A percentile compares a stretch with the other conserved stretches of the same genome.
Conservation (phyloP, 176 grass and related monocot genomes). For the Carex myosuroides region DNA sequence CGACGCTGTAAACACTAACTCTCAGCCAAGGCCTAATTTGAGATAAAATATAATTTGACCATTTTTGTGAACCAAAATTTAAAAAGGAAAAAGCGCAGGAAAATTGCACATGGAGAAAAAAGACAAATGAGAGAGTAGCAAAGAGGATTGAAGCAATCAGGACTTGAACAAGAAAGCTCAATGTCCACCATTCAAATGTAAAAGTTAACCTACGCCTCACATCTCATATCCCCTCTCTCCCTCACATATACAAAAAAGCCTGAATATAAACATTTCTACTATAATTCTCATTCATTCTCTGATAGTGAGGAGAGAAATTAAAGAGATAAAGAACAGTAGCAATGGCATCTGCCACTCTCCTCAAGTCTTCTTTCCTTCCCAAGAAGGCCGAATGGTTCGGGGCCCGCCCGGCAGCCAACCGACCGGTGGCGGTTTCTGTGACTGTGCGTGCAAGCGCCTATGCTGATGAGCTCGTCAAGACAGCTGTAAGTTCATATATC, state of each 20-base stretch:
- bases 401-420: constrained; percentile 25
- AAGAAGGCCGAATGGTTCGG: constrained; percentile 76
- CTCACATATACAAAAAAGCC: constrained; percentile 26
- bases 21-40: constrained; percentile 23
- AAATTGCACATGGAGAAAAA: constrained; percentile 20
- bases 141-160: constrained; percentile 50
- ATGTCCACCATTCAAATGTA: constrained; percentile 63
- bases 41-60: constrained; percentile 29
- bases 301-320: constrained; percentile 27
- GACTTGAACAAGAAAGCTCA: constrained; percentile 24
- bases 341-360: constrained; percentile 93
- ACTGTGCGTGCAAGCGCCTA: constrained; percentile 67
- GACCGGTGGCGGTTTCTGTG: constrained; percentile 52
- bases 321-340: constrained; percentile 29
- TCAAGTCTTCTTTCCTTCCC: constrained; percentile 98
- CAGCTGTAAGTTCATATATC: constrained; percentile 50
- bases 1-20: background rate
- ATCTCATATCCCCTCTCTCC: constrained; percentile 67
- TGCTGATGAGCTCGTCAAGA: constrained; percentile 80
- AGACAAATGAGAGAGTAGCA: constrained; percentile 50
- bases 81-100: constrained; percentile 14
- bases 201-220: constrained; percentile 57
- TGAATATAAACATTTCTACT: constrained; percentile 42
- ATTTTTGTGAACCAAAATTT: constrained; percentile 20
- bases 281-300: constrained; percentile 42